Evolutionary conservation across 2,329 filamentous ascomycete species (phyloP).

Genomic region (Zarea fungicola): DNA sequence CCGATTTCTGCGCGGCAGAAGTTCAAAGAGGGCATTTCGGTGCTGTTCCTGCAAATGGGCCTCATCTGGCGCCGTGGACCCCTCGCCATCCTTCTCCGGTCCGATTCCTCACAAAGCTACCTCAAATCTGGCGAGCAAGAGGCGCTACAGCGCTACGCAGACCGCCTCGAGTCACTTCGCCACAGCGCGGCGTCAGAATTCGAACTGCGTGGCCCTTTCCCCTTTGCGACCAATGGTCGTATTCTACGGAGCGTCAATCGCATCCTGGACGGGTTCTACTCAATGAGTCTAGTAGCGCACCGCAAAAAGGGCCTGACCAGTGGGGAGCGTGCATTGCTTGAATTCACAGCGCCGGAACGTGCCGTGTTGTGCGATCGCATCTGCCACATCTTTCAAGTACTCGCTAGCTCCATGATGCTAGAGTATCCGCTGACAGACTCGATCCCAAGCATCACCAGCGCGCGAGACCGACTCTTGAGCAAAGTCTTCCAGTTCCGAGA

Average conservation of each 20-base stretch:
- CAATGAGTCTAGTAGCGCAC: constrained; percentile 83
- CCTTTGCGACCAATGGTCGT: constrained; percentile 59
- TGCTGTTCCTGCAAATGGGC: constrained; percentile 85
- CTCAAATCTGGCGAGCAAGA: constrained; percentile 80
- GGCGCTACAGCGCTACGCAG: constrained; percentile 69
- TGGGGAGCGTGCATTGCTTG: constrained; percentile 71
- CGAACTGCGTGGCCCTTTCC: constrained; percentile 77
- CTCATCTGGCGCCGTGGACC: constrained; percentile 90
- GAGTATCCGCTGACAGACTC: constrained; percentile 84
- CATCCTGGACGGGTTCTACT: constrained; percentile 83
- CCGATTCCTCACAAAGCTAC: constrained; percentile 55
- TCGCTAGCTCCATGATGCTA: constrained; percentile 82
- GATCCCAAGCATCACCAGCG: constrained; percentile 69
- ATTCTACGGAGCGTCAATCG: constrained; percentile 71
- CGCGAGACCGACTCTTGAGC: constrained; percentile 71
- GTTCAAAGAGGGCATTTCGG: constrained; percentile 75
- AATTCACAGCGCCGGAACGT: constrained; percentile 72
- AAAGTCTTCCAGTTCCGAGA: constrained; percentile 80
- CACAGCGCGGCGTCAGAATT: constrained; percentile 70
- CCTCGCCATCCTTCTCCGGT: constrained; percentile 64
- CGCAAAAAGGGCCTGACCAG: constrained; percentile 68
- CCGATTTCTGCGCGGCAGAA: constrained; percentile 80
- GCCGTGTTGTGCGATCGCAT: constrained; percentile 75
- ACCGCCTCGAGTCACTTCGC: constrained; percentile 65
- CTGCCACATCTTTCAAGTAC: constrained; percentile 73